Conservation (phyloP, 2,329 filamentous ascomycete species). For the Colletotrichum tropicale region DNA sequence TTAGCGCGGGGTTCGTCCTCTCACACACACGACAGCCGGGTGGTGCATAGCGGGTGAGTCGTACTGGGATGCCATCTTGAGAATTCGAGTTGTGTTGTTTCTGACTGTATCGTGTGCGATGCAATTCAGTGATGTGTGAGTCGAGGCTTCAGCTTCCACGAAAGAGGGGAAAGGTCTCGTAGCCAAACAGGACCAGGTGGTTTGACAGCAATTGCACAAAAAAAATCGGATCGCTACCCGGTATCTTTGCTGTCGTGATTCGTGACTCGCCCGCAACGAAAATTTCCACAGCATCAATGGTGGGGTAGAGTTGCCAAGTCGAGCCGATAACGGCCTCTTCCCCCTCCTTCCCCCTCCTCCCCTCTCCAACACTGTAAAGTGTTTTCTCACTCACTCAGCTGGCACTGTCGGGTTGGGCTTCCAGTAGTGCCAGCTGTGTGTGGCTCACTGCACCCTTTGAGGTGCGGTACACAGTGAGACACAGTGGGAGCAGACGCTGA, state of each 20-base stretch:
- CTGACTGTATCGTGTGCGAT: neutral
- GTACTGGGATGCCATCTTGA: slow-evolving; percentile 17
- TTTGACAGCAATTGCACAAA: neutral
- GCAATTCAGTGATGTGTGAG: neutral
- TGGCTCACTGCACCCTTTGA: neutral
- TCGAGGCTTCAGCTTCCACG: neutral
- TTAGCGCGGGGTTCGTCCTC: neutral
- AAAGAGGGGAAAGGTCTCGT: neutral
- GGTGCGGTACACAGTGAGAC: neutral
- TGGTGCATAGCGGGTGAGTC: neutral
- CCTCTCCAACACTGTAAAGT: neutral
- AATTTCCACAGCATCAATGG: slow-evolving; percentile 5
- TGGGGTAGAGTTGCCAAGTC: slow-evolving; percentile 5
- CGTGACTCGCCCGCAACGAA: slow-evolving; percentile 9
- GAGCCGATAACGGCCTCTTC: slow-evolving; percentile 11
- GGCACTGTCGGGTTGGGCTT: neutral
- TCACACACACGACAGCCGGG: neutral
- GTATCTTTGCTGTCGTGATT: neutral
- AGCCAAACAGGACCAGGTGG: neutral
- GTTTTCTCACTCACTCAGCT: neutral
- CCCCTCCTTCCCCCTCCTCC: neutral
- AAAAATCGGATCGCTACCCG: neutral
- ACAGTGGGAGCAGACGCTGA: neutral
- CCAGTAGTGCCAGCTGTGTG: neutral
- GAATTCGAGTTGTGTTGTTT: neutral